phyloP scores from a whole-genome alignment of 495 filamentous ascomycete genomes.

The Entonaema liquescens region DNA sequence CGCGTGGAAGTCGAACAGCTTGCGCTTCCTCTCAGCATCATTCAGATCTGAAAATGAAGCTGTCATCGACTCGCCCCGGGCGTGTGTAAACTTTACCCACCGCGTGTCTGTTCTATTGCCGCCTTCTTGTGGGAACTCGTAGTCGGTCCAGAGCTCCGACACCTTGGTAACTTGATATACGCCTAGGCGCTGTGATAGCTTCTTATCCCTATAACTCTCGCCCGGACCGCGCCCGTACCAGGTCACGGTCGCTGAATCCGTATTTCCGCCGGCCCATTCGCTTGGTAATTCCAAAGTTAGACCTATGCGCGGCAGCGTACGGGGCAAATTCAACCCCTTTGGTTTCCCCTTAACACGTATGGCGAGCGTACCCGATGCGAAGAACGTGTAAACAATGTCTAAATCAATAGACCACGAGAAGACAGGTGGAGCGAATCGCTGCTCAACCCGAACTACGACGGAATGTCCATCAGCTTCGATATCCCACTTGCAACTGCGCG shows the following conservation, averaged over 20 bases:
- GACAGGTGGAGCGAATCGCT: conserved; percentile 60
- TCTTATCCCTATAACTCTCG: conserved; percentile 70
- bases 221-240: conserved; percentile 73
- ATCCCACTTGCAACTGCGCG: conserved; percentile 48
- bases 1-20: conserved; percentile 62
- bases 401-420: conserved; percentile 65
- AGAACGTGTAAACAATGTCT: conserved; percentile 59
- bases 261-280: conserved; percentile 42
- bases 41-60: conserved; percentile 39
- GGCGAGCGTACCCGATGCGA: conserved; percentile 50
- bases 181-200: conserved; percentile 62
- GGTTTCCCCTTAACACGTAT: conserved; percentile 55
- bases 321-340: conserved; percentile 52
- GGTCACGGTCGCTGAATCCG: conserved; percentile 46
- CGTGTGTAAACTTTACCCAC: conserved; percentile 58
- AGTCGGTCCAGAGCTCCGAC: conserved; percentile 61
- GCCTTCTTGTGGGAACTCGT: conserved; percentile 71
- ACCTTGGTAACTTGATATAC: conserved; percentile 53
- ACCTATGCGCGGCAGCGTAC: conserved; percentile 65
- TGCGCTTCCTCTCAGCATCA: conserved; percentile 30
- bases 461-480: conserved; percentile 24
- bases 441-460: conserved; percentile 50
- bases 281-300: conserved; percentile 55
- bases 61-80: conserved; percentile 48
- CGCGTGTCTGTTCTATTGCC: conserved; percentile 67